These are phyloP conservation scores for Onygenales sp. DNA, from an alignment of 2,329 filamentous ascomycete species.

Conservation along the genomic window DNA sequence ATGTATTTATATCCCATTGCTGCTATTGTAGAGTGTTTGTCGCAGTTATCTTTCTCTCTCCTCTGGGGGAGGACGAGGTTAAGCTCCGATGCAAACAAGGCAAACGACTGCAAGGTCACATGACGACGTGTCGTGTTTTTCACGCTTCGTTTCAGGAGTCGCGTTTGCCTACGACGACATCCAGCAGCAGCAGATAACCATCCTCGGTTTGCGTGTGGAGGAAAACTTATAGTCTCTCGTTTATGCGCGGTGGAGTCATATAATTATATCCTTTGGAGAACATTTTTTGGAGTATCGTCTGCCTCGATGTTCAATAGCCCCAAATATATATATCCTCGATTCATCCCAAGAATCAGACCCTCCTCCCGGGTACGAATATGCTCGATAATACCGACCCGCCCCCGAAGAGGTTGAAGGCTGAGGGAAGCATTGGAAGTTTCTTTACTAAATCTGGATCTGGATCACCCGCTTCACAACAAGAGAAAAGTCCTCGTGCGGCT, in stretches of 20 bases:
- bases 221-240: background rate
- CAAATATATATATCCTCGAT: no score
- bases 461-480: constrained; percentile 25
- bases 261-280: no score
- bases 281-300: no score
- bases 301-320: no score
- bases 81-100: constrained; percentile 10
- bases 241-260: background rate
- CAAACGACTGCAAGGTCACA: constrained; percentile 11
- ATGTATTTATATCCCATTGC: background rate
- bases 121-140: background rate
- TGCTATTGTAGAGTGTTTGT: background rate
- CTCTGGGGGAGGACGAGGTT: background rate
- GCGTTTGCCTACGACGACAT: background rate
- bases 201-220: no score
- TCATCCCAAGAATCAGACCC: background rate
- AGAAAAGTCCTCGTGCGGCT: background rate
- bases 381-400: background rate
- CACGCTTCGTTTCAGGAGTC: background rate
- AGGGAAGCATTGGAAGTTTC: constrained; percentile 7
- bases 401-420: constrained; percentile 22
- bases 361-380: background rate
- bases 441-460: constrained; percentile 7
- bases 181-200: no score
- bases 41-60: background rate